Evolutionary conservation across 768 basidiomycete species (phyloP), one percentile per base, ranked within the genome.

Genomic region (Suillus spraguei): DNA sequence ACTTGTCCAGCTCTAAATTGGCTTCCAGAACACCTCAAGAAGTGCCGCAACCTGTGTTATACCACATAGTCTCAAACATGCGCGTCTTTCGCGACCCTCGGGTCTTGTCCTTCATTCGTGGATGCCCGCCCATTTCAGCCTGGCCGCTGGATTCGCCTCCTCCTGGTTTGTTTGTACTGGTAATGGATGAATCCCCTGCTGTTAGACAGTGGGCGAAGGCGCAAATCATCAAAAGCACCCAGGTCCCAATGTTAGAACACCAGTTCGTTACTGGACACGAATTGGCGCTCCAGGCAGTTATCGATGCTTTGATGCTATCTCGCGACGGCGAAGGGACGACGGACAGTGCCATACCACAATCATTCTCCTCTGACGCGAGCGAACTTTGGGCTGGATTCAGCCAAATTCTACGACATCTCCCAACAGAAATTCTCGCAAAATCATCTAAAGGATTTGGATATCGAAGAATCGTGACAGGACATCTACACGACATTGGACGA

Each of bases 81-180:
- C 75, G 76, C 22, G 76, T 91, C 60, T 81, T 91, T 54, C 80
- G 78, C 47, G 82, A 89, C 65, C 65, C 79, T 2, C 73, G 77
- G 41, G 75, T 94, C 55, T 69, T 86, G 47, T 63, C 69, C 49
- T 49, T 68, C 24, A 44, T 71, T 28, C 76, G 74, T 50, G 67
- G 69, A 60, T 69, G 66, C 17, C 76, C 74, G 32, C 58, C 68
- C 2, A 56, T 63, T 47, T 70, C 74, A 24, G 75, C 67, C 17
- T 91, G 90, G 89, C 87, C 89, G 35, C 73, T 72, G 7, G 80
- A 87, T 62, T 74, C 82, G 28, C 78, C 89, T 60, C 86, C 90
- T 36, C 80, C 88, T 5, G 86, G 87, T 4, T 56, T 92, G 47
- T 76, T 92, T 35, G 71, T 86, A 14, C 78, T 91, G 14, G 73